Base-by-base conservation (phyloP, 768 basidiomycete genomes). In the Podaxis sp. region DNA sequence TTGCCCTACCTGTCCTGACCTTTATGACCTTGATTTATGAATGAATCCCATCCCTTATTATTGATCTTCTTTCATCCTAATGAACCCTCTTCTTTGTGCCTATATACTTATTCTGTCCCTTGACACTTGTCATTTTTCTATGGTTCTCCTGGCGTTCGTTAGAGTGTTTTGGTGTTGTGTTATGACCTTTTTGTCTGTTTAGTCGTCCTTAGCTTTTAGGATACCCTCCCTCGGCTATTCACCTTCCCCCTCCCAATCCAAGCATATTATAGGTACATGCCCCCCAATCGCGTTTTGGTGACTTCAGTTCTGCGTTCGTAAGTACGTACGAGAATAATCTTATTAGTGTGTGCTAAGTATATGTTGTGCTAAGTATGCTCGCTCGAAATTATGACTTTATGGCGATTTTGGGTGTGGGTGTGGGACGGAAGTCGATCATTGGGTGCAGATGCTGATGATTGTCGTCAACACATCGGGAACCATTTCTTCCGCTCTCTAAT, bases 31-130 rank as follows among this genome's bases (percentile, higher is more conserved):
- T 65, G 58, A 38, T 58, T 49, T 48, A 50, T 36, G 48, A 24
- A 64, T 62, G 65, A 66, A 61, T 17, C 33, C 65, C 56, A 44
- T 62, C 26, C 61, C 56, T 64, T 51, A 62, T 66, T 57, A 64
- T 61, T 50, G 57, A 44, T 41, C 36, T 6, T n/a, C 15, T 51
- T 38, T 52, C 58, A 49, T 65, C 57, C 28, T 50, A 38, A 62
- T 56, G 38, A 58, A 28, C 22, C 15, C 11, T 4, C 17, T 24
- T 40, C 46, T 11, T 41, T 58, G 24, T 56, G 48, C 58, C 57
- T 53, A 63, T 69, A 67, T 67, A 64, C 67, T 58, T 65, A 65
- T 67, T 63, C 51, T 46, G 44, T 63, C 62, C 60, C 56, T 28
- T 55, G 22, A 50, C 55, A 56, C 28, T 58, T 62, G 48, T 66